Evolutionary conservation across 2,329 filamentous ascomycete species (phyloP).

Genomic region (Fusarium secorum): DNA sequence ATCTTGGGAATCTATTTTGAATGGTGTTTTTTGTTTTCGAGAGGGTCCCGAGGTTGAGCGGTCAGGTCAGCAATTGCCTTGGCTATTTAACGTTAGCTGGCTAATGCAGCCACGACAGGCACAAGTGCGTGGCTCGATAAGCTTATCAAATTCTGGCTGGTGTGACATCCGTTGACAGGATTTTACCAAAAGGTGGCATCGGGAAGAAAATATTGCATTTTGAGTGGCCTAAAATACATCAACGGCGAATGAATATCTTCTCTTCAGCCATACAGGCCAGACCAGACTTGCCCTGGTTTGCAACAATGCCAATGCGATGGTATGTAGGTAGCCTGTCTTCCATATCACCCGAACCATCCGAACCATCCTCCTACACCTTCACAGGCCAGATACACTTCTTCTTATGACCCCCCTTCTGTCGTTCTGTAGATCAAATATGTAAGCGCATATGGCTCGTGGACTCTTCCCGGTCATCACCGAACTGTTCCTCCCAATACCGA

Average conservation of each 20-base stretch:
- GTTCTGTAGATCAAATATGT: fast-evolving
- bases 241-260: background rate
- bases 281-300: background rate
- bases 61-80: background rate
- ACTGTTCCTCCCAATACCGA: background rate
- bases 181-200: background rate
- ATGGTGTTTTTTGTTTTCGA: background rate
- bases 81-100: background rate
- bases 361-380: fast-evolving
- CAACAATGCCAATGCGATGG: background rate
- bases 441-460: background rate
- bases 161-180: background rate
- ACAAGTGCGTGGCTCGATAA: background rate
- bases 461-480: too few relatives aligned
- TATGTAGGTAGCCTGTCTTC: background rate
- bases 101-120: background rate
- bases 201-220: fast-evolving
- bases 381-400: background rate
- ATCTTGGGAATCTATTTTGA: background rate
- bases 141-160: background rate
- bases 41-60: background rate
- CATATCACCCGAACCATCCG: background rate
- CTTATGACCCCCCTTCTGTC: too few relatives aligned
- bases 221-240: too few relatives aligned
- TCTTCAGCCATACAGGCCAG: background rate